Conservation (phyloP, 768 basidiomycete genomes). For the Psilocybe tampanensis region DNA sequence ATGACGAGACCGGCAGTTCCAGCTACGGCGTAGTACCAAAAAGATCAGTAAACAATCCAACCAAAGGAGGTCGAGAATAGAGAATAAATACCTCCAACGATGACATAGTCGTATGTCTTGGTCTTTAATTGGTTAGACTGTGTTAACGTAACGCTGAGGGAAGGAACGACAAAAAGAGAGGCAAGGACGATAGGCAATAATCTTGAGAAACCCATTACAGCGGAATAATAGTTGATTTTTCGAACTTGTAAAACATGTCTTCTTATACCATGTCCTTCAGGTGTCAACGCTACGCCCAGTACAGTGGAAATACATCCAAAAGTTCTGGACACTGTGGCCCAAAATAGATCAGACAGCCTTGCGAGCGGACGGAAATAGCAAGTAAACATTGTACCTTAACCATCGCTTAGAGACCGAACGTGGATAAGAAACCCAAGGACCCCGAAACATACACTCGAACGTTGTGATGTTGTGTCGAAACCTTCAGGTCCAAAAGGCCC, state of each 20-base stretch:
- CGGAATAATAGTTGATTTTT: neutral
- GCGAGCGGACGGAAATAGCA: neutral
- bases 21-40: conserved; percentile 17
- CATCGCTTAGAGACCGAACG: neutral
- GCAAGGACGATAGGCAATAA: neutral
- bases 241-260: neutral
- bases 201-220: neutral
- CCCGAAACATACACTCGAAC: neutral
- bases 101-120: conserved; percentile 13
- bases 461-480: neutral
- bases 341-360: neutral
- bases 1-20: conserved; percentile 60
- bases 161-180: conserved; percentile 2
- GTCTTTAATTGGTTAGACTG: conserved; percentile 1
- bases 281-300: neutral
- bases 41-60: neutral
- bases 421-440: neutral
- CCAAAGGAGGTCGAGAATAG: too few relatives aligned
- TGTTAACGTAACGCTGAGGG: conserved; percentile 1
- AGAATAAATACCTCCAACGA: conserved; percentile 8
- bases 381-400: neutral
- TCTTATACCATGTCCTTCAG: neutral
- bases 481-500: neutral
- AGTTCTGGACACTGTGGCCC: neutral
- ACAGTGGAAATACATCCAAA: neutral